Evolutionary conservation across 1,284 basidiomycete genomes (phyloP), one percentile per base, ranked within the genome.

Genomic region (Cutaneotrichosporon sp.): DNA sequence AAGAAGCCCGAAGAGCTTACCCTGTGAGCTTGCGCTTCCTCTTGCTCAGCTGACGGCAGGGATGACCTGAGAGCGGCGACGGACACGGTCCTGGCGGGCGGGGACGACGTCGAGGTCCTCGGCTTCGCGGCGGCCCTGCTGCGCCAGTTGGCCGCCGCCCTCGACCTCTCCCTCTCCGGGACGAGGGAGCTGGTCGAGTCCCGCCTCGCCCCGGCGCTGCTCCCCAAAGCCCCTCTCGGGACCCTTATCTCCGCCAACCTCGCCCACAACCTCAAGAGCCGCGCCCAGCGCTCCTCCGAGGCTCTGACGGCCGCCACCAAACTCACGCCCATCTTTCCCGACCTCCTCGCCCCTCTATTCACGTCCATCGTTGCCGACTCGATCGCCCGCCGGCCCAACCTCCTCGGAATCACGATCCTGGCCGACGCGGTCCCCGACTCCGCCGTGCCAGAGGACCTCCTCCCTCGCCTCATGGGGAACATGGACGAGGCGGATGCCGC

Each of bases 331-430:
- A 13, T 56, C 2, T 22, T 68, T 25, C 24, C 59, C 6, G 62
- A 62, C 29, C 60, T 69, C 38, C 64, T 75, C n/a, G 56, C 66
- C 22, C 70, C 69, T 2, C 61, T 77, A 20, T 75, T 73, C 56
- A 29, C 42, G 13, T 49, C 63, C 11, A 47, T 66, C 8, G 50
- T 63, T 5, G 31, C 31, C 3, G 52, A 53, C 3, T 69, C 64
- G 10, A 57, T 69, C 13, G 45, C 59, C 8, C 62, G 62, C 14
- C 58, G 67, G 16, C 52, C 64, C 0, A 68, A 67, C 29, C 54
- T 75, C 14, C 34, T 68, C 0, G 60, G 65, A 0, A 52, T 73
- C 20, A 64, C 60, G 11, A 60, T 66, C 4, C 47, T 75, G 34
- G 51, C 73, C 6, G 65, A 69, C 16, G 54, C 60, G 9, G 55